Evolutionary conservation across 495 filamentous ascomycete genomes (phyloP), one percentile per base, ranked within the genome.

Genomic region (Talaromyces nanjingensis): DNA sequence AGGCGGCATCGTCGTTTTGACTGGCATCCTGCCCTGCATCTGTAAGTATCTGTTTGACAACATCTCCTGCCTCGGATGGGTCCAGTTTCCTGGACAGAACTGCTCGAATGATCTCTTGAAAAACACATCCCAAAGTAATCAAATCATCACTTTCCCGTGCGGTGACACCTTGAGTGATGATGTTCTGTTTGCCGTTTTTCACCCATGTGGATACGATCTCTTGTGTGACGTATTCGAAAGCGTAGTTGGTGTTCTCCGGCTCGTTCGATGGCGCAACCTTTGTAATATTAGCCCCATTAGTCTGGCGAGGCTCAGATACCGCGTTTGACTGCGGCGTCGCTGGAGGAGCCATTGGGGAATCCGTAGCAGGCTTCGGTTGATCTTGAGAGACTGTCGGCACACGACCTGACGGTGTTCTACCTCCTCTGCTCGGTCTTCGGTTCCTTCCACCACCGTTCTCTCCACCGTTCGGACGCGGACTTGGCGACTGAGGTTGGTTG

Each of bases 51-150:
- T 92, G 86, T 66, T 85, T 88, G 33, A 97, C 79, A 63, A 86
- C 83, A 22, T 65, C 75, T n/a, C 93, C 92, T 58, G 88, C 87
- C 63, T 93, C 88, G 4, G 72, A 69, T 18, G 90, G 79, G 24
- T 81, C 76, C 24, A 97, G 68, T 56, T 85, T 80, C n/a, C 80
- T 82, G 66, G 92, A 88, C 7, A 92, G 71, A 49, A 85, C 86
- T 47, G 91, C 84, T 53, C 84, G 82, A 22, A 94, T 80, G 25
- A 98, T 79, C 70, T 99, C 96, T 72, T 97, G 91, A 66, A 92
- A 93, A 24, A 97, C 77, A 11, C 81, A 83, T 34, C 86, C 83
- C 33, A 97, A 77, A 62, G 80, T 80, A 37, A 86, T 71, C 22
- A 83, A 70, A 71, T 96, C 90, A 65, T 88, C 83, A 65, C 87